Conservation (phyloP, 2,329 filamentous ascomycete species). For the Hortaea werneckii region DNA sequence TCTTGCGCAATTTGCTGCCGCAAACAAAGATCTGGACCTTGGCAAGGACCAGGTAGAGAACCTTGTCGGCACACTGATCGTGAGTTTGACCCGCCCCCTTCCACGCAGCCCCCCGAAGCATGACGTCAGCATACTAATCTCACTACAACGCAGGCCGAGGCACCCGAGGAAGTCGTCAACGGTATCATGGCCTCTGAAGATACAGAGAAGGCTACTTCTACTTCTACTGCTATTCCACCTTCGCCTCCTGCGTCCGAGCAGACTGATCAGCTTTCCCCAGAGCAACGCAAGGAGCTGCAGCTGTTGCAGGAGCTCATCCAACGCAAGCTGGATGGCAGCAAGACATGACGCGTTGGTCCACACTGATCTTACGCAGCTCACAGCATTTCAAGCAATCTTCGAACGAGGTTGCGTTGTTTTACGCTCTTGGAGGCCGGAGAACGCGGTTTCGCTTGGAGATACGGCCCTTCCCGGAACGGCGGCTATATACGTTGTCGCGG, state of each 20-base stretch:
- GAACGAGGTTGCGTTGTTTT: no score
- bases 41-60: slow-evolving; percentile 34
- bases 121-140: slow-evolving; percentile 20
- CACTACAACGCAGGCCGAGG: slow-evolving; percentile 29
- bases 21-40: slow-evolving; percentile 41
- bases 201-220: slow-evolving; percentile 13
- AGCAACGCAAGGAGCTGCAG: slow-evolving; percentile 24
- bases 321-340: slow-evolving; percentile 20
- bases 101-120: slow-evolving; percentile 7
- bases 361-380: neutral
- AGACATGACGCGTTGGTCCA: slow-evolving; percentile 11
- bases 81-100: slow-evolving; percentile 35
- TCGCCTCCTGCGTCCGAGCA: slow-evolving; percentile 23
- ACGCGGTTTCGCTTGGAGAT: no score
- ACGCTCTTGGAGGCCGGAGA: no score
- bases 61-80: slow-evolving; percentile 52
- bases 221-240: slow-evolving; percentile 14
- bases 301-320: slow-evolving; percentile 28
- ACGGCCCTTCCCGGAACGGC: no score
- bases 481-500: no score
- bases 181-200: slow-evolving; percentile 26
- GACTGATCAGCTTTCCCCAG: slow-evolving; percentile 23
- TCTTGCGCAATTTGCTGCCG: slow-evolving; percentile 47
- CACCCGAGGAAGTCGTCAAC: slow-evolving; percentile 31
- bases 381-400: neutral